phyloP scores from a whole-genome alignment of 768 basidiomycete species.

The Trametes cinnabarina region DNA sequence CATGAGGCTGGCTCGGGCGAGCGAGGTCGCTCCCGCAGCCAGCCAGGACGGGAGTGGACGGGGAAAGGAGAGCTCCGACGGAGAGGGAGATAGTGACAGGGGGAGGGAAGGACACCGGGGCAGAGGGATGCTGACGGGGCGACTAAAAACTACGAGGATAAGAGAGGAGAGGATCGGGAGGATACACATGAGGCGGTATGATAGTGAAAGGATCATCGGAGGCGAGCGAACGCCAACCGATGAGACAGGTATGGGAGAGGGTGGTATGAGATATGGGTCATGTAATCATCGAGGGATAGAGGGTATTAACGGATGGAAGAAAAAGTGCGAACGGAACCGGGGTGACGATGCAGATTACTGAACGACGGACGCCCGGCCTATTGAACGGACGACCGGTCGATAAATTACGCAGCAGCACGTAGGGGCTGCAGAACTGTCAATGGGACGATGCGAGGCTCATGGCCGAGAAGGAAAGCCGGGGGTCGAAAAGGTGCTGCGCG shows the following conservation, averaged over 20 bases:
- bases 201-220: slow-evolving; percentile 6
- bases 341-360: slow-evolving; percentile 1
- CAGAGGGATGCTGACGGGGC: slow-evolving; percentile 7
- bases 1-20: slow-evolving; percentile 4
- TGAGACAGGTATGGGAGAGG: neutral
- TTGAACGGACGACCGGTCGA: slow-evolving; percentile 12
- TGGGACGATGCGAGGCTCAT: neutral
- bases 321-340: neutral
- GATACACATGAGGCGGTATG: neutral
- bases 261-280: no score
- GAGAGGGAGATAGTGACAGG: slow-evolving; percentile 11
- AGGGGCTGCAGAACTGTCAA: slow-evolving; percentile 4
- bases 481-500: neutral
- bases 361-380: slow-evolving; percentile 16
- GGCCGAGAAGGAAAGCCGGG: neutral
- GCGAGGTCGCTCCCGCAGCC: no score
- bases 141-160: neutral
- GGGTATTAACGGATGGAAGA: neutral
- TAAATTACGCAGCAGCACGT: slow-evolving; percentile 14
- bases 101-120: slow-evolving; percentile 1
- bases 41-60: neutral
- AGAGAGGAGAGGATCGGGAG: neutral
- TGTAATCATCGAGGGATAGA: neutral
- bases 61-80: neutral
- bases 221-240: neutral